These are phyloP conservation scores for Podospora pseudoanserina DNA, from an alignment of 495 filamentous ascomycete genomes.

Conservation along the genomic window DNA sequence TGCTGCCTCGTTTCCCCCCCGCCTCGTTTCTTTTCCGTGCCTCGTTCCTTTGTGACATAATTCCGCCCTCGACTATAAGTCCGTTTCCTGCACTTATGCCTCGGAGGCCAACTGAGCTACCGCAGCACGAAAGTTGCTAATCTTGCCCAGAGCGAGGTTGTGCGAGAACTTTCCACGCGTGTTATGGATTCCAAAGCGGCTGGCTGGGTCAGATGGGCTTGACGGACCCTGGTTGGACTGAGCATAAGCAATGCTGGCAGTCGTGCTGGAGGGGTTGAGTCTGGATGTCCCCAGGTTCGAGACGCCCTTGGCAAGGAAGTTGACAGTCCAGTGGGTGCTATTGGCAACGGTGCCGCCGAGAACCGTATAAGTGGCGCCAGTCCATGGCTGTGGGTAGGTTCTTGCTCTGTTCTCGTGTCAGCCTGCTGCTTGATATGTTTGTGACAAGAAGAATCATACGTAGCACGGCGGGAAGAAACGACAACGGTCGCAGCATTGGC, in stretches of 20 bases:
- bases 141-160: conserved; percentile 38
- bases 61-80: too few relatives aligned
- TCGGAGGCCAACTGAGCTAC: conserved; percentile 23
- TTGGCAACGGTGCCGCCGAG: conserved; percentile 28
- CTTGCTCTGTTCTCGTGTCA: conserved; percentile 23
- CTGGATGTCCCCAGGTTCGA: conserved; percentile 33
- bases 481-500: conserved; percentile 28
- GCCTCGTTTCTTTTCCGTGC: too few relatives aligned
- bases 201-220: conserved; percentile 32
- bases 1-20: too few relatives aligned
- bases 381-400: conserved; percentile 25
- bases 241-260: conserved; percentile 40
- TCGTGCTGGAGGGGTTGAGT: conserved; percentile 37
- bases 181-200: conserved; percentile 42
- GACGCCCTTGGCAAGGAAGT: conserved; percentile 36
- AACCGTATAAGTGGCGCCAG: conserved; percentile 29
- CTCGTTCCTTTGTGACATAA: too few relatives aligned
- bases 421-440: background rate
- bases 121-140: conserved; percentile 36
- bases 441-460: conserved; percentile 14
- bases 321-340: conserved; percentile 39
- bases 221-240: conserved; percentile 32
- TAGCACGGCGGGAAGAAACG: conserved; percentile 32
- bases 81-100: background rate
- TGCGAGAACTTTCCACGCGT: conserved; percentile 34